A percentile compares a stretch with the other conserved stretches of the same genome.
Evolutionary conservation across 2,329 filamentous ascomycete species (phyloP).

Genomic region (Colletotrichum plurivorum): DNA sequence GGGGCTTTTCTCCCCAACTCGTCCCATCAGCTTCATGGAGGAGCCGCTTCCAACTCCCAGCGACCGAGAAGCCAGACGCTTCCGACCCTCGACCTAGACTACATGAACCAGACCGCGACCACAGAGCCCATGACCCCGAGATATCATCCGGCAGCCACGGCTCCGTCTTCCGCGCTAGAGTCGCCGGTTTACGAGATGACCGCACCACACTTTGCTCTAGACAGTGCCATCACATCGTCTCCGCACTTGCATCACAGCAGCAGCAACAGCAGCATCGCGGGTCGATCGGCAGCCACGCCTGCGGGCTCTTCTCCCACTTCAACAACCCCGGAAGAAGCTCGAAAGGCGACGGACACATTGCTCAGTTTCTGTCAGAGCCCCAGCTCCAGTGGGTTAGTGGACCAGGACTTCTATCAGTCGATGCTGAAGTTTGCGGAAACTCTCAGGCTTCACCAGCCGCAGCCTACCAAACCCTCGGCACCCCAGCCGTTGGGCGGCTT

Average conservation of each 20-base stretch:
- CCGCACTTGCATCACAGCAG: slow-evolving; percentile 65
- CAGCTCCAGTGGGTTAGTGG: slow-evolving; percentile 75
- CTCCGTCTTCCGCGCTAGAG: slow-evolving; percentile 66
- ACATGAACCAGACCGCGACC: slow-evolving; percentile 60
- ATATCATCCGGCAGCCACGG: slow-evolving; percentile 61
- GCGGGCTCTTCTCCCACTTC: slow-evolving; percentile 73
- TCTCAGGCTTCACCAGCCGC: slow-evolving; percentile 76
- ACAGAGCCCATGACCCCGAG: slow-evolving; percentile 66
- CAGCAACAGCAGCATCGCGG: slow-evolving; percentile 63
- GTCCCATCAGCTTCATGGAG: slow-evolving; percentile 52
- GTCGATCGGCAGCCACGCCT: slow-evolving; percentile 52
- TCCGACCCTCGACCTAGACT: slow-evolving; percentile 77
- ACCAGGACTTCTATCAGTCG: slow-evolving; percentile 82
- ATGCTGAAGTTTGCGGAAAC: slow-evolving; percentile 90
- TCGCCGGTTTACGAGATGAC: slow-evolving; percentile 64
- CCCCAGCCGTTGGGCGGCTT: slow-evolving; percentile 61
- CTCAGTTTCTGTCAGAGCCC: slow-evolving; percentile 85
- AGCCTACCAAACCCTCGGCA: slow-evolving; percentile 47
- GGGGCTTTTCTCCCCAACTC: slow-evolving; percentile 72
- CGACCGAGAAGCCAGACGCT: slow-evolving; percentile 91
- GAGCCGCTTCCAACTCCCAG: slow-evolving; percentile 68
- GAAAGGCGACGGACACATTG: slow-evolving; percentile 84
- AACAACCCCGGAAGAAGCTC: slow-evolving; percentile 88
- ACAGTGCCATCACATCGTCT: slow-evolving; percentile 55
- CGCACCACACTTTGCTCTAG: slow-evolving; percentile 58